Evolutionary conservation across 495 filamentous ascomycete genomes (phyloP), one percentile per base, ranked within the genome.

Genomic region (Penicillium salamii): DNA sequence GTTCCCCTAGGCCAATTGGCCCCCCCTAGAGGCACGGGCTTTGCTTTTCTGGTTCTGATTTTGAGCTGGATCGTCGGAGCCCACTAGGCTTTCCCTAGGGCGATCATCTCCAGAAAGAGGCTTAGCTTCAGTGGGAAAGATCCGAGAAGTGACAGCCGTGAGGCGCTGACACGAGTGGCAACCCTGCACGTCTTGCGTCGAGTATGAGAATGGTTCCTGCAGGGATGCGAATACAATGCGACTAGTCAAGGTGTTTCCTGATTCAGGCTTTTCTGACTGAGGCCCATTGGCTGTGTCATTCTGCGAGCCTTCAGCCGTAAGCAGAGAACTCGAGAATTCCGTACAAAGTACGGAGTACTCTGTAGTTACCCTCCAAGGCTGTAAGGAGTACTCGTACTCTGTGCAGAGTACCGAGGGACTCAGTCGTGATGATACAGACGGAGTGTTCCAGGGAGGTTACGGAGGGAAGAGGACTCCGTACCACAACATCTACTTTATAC

Each of bases 381-480:
- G n/a, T n/a, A n/a, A n/a, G n/a, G n/a, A n/a, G n/a, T n/a, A n/a
- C n/a, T n/a, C n/a, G n/a, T n/a, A n/a, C n/a, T n/a, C n/a, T n/a
- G n/a, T n/a, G n/a, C n/a, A n/a, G n/a, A n/a, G n/a, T n/a, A n/a
- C n/a, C n/a, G n/a, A n/a, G n/a, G n/a, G n/a, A n/a, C n/a, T n/a
- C n/a, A n/a, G n/a, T n/a, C n/a, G 46, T 56, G 42, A 39, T 51
- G 46, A 62, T 62, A 59, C 48, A 34, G 55, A 53, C 58, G 53
- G 29, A 42, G n/a, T n/a, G n/a, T n/a, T n/a, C n/a, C n/a, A n/a
- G n/a, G n/a, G n/a, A n/a, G n/a, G n/a, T n/a, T n/a, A n/a, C n/a
- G n/a, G n/a, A n/a, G n/a, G n/a, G n/a, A n/a, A n/a, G n/a, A n/a
- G n/a, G n/a, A 26, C 23, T 26, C 23, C 23, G 23, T 3, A 26